Evolutionary conservation across 768 basidiomycete genomes (phyloP), one percentile per base, ranked within the genome.

Genomic region (Serendipita vermifera): DNA sequence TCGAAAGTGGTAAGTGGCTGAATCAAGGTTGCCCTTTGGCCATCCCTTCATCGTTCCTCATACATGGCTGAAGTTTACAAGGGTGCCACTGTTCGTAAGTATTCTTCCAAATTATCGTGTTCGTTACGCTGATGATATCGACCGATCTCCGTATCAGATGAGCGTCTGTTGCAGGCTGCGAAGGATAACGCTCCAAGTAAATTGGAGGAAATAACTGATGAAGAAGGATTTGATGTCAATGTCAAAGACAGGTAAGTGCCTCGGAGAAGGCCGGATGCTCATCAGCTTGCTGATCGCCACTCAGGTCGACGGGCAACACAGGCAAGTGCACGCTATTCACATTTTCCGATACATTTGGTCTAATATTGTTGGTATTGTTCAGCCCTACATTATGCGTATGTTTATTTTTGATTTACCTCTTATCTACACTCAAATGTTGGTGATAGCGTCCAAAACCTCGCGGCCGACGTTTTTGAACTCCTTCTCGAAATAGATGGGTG

Each of bases 301-400:
- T 48, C 62, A 75, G n/a, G 70, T 15, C 65, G 88, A n/a, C n/a
- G 63, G 88, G 88, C 54, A 87, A 90, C 67, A 90, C 87, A 58
- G 82, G 87, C 87, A 67, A n/a, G n/a, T 59, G 77, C 70, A 6
- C 57, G 41, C 20, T 9, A 15, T 33, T 39, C 54, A 29, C 15
- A 13, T 38, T 38, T 55, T 26, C 15, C 66, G 66, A 66, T 54
- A 33, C 33, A 11, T 15, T 43, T 39, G 32, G 53, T 31, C 55
- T 7, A 33, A 51, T 57, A 35, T 36, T 14, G 15, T 27, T 29
- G 46, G 13, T 14, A 51, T 35, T 20, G 20, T 24, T 39, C 38
- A 83, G 84, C 84, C 20, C 71, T 87, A 3, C 84, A 87, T 65
- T 78, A 79, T 67, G 84, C 84, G 84, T 86, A 63, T 71, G 80